Percentiles rank a stretch among this genome's conserved stretches.
These are phyloP conservation scores for Cordyceps javanica DNA, from an alignment of 2,329 filamentous ascomycete genomes.

Conservation along the genomic window DNA sequence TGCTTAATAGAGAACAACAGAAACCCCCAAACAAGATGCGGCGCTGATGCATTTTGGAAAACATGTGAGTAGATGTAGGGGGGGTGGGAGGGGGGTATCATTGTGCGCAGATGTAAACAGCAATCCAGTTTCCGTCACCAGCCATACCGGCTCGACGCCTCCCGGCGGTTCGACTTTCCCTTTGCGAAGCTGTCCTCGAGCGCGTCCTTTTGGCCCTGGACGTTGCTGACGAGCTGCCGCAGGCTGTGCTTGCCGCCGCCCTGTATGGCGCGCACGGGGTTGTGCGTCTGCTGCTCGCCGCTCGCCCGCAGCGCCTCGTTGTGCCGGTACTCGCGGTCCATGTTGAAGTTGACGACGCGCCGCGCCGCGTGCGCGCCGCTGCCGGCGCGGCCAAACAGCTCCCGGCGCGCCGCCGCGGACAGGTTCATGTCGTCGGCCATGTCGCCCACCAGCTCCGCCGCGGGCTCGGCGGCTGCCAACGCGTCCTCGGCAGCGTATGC, in stretches of 20 bases:
- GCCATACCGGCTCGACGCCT: conserved; percentile 77
- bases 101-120: neutral
- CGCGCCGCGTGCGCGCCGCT: conserved; percentile 24
- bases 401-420: conserved; percentile 67
- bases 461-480: conserved; percentile 22
- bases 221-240: conserved; percentile 79
- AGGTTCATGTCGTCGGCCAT: conserved; percentile 77
- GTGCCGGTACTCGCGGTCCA: conserved; percentile 76
- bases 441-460: conserved; percentile 57
- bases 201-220: conserved; percentile 74
- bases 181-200: conserved; percentile 87
- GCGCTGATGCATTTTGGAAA: too few relatives aligned
- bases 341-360: conserved; percentile 82
- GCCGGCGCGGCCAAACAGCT: conserved; percentile 69
- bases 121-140: conserved; percentile 47
- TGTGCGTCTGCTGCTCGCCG: conserved; percentile 68
- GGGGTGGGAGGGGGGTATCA: conserved; percentile 10
- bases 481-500: conserved; percentile 24
- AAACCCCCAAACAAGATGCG: too few relatives aligned
- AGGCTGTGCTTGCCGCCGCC: conserved; percentile 74
- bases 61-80: too few relatives aligned
- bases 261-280: conserved; percentile 78
- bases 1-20: neutral
- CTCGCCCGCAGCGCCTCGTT: conserved; percentile 71
- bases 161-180: conserved; percentile 71